These are phyloP conservation scores for Boletus bicolor DNA, from an alignment of 768 basidiomycete genomes.

Conservation along the genomic window DNA sequence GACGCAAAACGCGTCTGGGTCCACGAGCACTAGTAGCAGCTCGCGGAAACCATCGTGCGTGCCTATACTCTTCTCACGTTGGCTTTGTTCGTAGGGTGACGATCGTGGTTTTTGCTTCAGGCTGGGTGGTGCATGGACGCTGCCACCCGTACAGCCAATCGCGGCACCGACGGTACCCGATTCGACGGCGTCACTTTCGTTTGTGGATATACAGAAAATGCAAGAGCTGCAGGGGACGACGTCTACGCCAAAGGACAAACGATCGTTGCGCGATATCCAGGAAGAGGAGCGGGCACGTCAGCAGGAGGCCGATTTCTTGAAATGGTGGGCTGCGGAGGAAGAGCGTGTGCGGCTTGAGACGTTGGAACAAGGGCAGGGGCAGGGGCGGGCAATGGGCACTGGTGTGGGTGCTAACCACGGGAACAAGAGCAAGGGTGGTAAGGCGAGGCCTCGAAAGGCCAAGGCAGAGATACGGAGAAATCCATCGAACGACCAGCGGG, in stretches of 20 bases:
- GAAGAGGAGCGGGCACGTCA: constrained; percentile 70
- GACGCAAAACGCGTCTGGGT: constrained; percentile 26
- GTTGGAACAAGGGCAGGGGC: constrained; percentile 1
- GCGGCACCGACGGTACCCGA: constrained; percentile 28
- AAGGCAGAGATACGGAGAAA: constrained; percentile 2
- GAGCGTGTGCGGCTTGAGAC: constrained; percentile 58
- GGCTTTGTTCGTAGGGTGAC: not conserved
- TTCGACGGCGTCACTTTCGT: constrained; percentile 46
- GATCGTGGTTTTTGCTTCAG: constrained; percentile 1
- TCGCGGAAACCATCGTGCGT: constrained; percentile 53
- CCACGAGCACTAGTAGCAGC: constrained; percentile 14
- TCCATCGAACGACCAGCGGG: not conserved
- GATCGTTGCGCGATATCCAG: constrained; percentile 79
- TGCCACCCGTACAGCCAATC: constrained; percentile 50
- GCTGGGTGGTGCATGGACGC: constrained; percentile 58
- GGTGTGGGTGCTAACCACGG: not conserved
- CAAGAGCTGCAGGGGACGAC: constrained; percentile 55
- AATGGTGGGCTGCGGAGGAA: constrained; percentile 89
- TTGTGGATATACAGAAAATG: constrained; percentile 80
- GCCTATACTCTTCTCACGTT: not conserved
- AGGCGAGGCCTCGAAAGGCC: constrained; percentile 6
- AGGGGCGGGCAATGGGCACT: not conserved
- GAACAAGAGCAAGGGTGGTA: constrained; percentile 5
- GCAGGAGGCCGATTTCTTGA: constrained; percentile 76
- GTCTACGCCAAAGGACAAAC: constrained; percentile 45